Evolutionary conservation across 352 stramenopile species (phyloP).

Genomic region (Pythium folliculosum): DNA sequence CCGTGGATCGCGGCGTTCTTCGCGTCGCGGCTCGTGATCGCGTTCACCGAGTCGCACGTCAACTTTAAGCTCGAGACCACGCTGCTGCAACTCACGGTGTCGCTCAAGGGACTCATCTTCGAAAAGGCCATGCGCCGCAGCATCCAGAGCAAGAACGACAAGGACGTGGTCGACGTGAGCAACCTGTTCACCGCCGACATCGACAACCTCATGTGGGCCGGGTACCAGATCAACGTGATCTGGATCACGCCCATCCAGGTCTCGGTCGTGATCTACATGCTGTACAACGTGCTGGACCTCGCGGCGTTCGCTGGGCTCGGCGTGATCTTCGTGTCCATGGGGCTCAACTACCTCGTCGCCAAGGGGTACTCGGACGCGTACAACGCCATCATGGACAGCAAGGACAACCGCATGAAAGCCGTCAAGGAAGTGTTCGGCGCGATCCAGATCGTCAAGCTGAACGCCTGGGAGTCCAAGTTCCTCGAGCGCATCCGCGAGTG

Average conservation of each 20-base stretch:
- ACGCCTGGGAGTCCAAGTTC: slow-evolving; percentile 86
- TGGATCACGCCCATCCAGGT: slow-evolving; percentile 40
- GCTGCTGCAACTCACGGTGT: slow-evolving; percentile 28
- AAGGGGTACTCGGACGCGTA: slow-evolving; percentile 26
- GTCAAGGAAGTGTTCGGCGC: slow-evolving; percentile 45
- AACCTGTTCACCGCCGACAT: slow-evolving; percentile 92
- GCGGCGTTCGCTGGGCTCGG: slow-evolving; percentile 39
- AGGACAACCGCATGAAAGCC: slow-evolving; percentile 45
- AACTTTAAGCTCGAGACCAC: slow-evolving; percentile 27
- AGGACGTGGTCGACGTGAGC: slow-evolving; percentile 61
- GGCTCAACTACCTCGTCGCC: slow-evolving; percentile 28
- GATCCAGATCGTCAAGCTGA: slow-evolving; percentile 92
- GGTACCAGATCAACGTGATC: slow-evolving; percentile 38
- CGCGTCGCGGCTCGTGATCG: slow-evolving; percentile 31
- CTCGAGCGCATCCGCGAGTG: slow-evolving; percentile 57
- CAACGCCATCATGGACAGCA: slow-evolving; percentile 33
- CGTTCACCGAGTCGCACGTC: slow-evolving; percentile 24
- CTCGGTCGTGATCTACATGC: slow-evolving; percentile 33
- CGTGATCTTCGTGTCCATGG: slow-evolving; percentile 33
- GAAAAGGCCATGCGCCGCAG: slow-evolving; percentile 33
- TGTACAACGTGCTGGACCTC: slow-evolving; percentile 33
- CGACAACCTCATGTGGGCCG: slow-evolving; percentile 40
- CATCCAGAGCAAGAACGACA: slow-evolving; percentile 25
- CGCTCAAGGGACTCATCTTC: slow-evolving; percentile 32
- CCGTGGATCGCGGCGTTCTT: slow-evolving; percentile 32